Evolutionary conservation across 768 basidiomycete genomes (phyloP).

Genomic region (Pilatotrama ljubarskyi): DNA sequence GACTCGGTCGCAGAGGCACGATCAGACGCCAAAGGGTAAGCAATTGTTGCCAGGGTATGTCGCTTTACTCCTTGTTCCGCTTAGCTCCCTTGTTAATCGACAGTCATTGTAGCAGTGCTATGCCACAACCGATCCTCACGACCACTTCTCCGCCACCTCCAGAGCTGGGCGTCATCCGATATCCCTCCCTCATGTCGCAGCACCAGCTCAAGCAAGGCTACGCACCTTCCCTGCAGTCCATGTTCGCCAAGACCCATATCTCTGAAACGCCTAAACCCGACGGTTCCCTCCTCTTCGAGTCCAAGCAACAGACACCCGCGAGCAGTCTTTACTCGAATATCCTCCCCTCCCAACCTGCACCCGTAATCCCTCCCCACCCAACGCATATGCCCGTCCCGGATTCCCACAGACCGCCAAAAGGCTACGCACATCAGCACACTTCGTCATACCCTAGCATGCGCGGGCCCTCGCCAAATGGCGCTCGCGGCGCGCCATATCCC

Average conservation of each 20-base stretch:
- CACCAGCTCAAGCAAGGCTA: slow-evolving; percentile 82
- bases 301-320: slow-evolving; percentile 19
- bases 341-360: slow-evolving; percentile 37
- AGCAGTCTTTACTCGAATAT: slow-evolving; percentile 28
- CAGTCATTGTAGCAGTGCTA: slow-evolving; percentile 22
- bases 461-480: slow-evolving; percentile 25
- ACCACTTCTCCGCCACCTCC: slow-evolving; percentile 71
- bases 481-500: slow-evolving; percentile 27
- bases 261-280: slow-evolving; percentile 35
- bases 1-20: slow-evolving; percentile 20
- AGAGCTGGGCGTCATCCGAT: slow-evolving; percentile 48
- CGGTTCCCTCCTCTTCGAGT: slow-evolving; percentile 47
- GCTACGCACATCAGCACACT: slow-evolving; percentile 13
- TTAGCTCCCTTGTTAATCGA: not conserved
- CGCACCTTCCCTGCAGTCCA: slow-evolving; percentile 72
- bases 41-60: slow-evolving; percentile 23
- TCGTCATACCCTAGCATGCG: slow-evolving; percentile 17
- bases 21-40: slow-evolving; percentile 26
- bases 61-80: not conserved
- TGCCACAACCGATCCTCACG: slow-evolving; percentile 56
- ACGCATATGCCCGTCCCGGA: slow-evolving; percentile 22
- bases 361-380: slow-evolving; percentile 25
- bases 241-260: slow-evolving; percentile 46
- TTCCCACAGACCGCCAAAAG: slow-evolving; percentile 4
- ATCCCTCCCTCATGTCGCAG: slow-evolving; percentile 75